Evolutionary conservation across 2,329 filamentous ascomycete species (phyloP), one percentile per base, ranked within the genome.

Genomic region (Cladosporium phlei): DNA sequence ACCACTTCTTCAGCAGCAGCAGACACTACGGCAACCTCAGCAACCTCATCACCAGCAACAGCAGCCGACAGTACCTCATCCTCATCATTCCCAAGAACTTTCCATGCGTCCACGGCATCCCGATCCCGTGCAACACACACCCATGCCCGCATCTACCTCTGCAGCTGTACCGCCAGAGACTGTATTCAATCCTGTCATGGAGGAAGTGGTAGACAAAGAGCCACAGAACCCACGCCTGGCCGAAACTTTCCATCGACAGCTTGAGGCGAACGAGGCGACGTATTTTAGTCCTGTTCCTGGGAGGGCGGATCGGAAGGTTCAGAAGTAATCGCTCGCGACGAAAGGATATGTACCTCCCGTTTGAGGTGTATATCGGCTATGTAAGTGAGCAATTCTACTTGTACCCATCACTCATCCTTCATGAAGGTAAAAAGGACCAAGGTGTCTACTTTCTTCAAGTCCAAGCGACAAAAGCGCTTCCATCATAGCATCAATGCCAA

Each of bases 211-310:
- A 12, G 14, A 38, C 17, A 28, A 39, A 28, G 48, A 24, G 16
- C 35, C 42, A 10, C 39, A 49, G 32, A 49, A 52, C 25, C 11
- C 14, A 14, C 37, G 47, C 10, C 21, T 52, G 9, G 27, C 48
- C 6, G 38, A 33, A 12, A 35, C 30, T 3, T 44, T 52, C 16
- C 19, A 25, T 24, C 17, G 34, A 8, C 25, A 49, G 22, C 21
- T 49, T 12, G 24, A 6, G 11, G 6, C 11, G 37, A 20, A 47
- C 9, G 42, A 49, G 20, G 43, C 49, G 25, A 52, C 50, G 6
- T 52, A 49, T 24, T 52, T 52, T 20, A 44, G 47, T 11, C 30
- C 47, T 22, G 37, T 43, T 8, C 38, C 47, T 14, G 50, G 47
- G 8, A 33, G 33, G 38, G 24, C 37, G 14, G 44, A 50, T 21